Conservation (phyloP, 2,329 filamentous ascomycete species). For the Aureobasidium zeae region DNA sequence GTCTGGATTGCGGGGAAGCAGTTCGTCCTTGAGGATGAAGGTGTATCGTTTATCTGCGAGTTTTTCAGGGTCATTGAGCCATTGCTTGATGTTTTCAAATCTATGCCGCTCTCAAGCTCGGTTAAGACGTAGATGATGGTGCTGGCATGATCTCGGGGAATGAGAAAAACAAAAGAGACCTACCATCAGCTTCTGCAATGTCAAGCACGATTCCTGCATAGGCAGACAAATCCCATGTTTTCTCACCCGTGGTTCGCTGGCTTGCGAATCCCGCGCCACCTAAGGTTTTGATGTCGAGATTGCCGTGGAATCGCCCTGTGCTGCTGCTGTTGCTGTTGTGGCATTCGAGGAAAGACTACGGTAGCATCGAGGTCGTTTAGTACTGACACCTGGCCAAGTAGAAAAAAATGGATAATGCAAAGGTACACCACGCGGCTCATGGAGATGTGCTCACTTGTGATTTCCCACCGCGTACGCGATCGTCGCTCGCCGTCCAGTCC, state of each 20-base stretch:
- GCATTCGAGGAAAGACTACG: constrained; percentile 41
- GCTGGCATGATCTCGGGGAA: constrained; percentile 1
- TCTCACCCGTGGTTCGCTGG: constrained; percentile 55
- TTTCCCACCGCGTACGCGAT: constrained; percentile 65
- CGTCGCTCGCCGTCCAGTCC: constrained; percentile 63
- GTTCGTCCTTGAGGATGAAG: constrained; percentile 62
- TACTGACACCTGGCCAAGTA: background rate
- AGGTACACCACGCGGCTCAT: background rate
- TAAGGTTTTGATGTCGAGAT: constrained; percentile 62
- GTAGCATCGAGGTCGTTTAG: constrained; percentile 9
- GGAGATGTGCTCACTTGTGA: constrained; percentile 44
- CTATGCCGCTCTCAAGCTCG: no score
- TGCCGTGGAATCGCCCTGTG: constrained; percentile 52
- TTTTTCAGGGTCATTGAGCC: background rate
- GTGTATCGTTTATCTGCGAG: constrained; percentile 53
- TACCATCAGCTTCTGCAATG: constrained; percentile 46
- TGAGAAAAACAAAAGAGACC: no score
- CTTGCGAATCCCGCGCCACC: constrained; percentile 77
- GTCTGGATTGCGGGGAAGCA: constrained; percentile 46
- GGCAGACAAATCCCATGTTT: constrained; percentile 53
- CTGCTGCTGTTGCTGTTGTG: constrained; percentile 28
- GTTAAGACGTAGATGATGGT: background rate
- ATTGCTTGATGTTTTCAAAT: no score
- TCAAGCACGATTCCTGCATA: constrained; percentile 54
- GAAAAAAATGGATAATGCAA: background rate